These are phyloP conservation scores for Jimgerdemannia flammicorona DNA, from an alignment of 192 early-diverging fungal genomes.

Conservation along the genomic window DNA sequence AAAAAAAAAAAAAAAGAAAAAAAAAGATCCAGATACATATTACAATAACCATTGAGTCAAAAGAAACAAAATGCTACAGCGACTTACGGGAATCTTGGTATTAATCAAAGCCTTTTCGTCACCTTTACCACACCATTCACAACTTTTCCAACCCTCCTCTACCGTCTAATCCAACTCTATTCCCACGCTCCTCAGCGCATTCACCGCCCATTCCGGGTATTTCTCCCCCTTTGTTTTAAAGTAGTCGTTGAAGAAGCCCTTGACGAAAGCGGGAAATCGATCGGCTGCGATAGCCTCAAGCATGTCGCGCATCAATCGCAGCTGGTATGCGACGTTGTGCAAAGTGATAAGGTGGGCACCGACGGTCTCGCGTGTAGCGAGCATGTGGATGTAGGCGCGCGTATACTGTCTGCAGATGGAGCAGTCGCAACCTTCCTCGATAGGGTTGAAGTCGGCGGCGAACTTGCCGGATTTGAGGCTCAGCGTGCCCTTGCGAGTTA, in stretches of 20 bases:
- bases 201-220: constrained; percentile 71
- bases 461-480: constrained; percentile 59
- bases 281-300: constrained; percentile 66
- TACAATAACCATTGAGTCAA: too few relatives aligned
- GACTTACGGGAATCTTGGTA: too few relatives aligned
- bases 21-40: too few relatives aligned
- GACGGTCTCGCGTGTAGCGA: constrained; percentile 69
- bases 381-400: constrained; percentile 64
- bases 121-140: too few relatives aligned
- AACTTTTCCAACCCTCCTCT: background rate
- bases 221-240: constrained; percentile 53
- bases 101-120: too few relatives aligned
- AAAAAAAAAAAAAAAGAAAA: too few relatives aligned
- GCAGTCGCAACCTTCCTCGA: constrained; percentile 76
- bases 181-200: constrained; percentile 65
- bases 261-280: constrained; percentile 64
- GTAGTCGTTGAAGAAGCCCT: constrained; percentile 61
- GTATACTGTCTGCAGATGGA: constrained; percentile 72
- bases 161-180: constrained; percentile 44
- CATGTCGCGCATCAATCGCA: constrained; percentile 78
- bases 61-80: too few relatives aligned
- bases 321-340: constrained; percentile 84
- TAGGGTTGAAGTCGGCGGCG: constrained; percentile 61
- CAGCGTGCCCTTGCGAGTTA: constrained; percentile 69
- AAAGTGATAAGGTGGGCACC: constrained; percentile 78